Base-by-base conservation (phyloP, 352 stramenopile genomes). In the Globisporangium carolinianum region DNA sequence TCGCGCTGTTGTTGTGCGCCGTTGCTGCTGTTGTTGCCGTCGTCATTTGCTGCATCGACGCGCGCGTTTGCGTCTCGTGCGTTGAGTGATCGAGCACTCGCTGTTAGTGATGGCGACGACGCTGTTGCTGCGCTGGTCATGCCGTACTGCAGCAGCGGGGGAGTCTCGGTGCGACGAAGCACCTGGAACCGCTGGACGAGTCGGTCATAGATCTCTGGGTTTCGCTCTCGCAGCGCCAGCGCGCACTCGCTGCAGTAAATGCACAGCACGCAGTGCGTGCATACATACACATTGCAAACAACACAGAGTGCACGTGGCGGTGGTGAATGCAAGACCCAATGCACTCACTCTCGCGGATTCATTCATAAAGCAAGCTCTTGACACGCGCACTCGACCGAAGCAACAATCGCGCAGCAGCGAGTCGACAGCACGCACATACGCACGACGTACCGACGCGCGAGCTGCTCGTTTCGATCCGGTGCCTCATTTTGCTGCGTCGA, bases 141-240 rank as follows among this genome's bases (percentile, higher is more conserved):
- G 24, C 2, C 24, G 24, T 24, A 24, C 24, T 24, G 24, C 24
- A 24, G 24, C 24, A 24, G 24, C 24, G 24, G 24, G 2, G 24
- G 24, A 24, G 24, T 24, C 24, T 56, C 32, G 24, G 63, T 50
- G 6, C 61, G 67, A 43, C 58, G 62, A 39, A 77, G 32, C 8
- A 42, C 51, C 35, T 56, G 52, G 55, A 79, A 79, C 12, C 64
- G 46, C 18, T 66, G 52, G 35, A 69, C 61, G 17, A 81, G 51
- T 10, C 70, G 67, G 14, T 77, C 62, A 47, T 77, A 79, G 11
- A 81, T 45, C 48, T 65, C 56, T 24, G 58, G 57, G 32, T 81
- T 76, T 32, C 54, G 76, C 38, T 75, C 68, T 0, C 70, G 72
- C 48, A 81, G 65, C 5, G 60, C 65, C 46, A 67, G 53, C 0